Conservation (phyloP, 805 yeast species). For the Suhomyces kilbournensis region DNA sequence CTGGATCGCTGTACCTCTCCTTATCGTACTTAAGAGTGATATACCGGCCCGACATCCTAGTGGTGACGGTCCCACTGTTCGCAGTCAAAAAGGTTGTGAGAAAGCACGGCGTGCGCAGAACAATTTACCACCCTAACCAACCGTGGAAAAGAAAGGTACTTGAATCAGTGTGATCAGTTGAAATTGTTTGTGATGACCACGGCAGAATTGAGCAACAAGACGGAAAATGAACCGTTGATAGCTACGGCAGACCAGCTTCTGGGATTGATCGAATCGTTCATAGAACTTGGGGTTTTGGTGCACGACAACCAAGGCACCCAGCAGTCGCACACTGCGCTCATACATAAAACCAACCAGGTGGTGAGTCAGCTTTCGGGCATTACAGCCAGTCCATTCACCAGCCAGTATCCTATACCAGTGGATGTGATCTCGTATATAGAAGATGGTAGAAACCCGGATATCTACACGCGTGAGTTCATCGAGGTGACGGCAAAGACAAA, state of each 20-base stretch:
- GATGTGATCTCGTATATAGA: slow-evolving; percentile 92
- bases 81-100: neutral
- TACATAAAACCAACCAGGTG: slow-evolving; percentile 42
- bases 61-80: neutral
- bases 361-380: slow-evolving; percentile 35
- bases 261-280: slow-evolving; percentile 60
- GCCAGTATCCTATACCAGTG: slow-evolving; percentile 57
- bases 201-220: slow-evolving; percentile 14
- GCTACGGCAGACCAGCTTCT: slow-evolving; percentile 24
- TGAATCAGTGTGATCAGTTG: neutral
- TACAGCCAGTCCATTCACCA: slow-evolving; percentile 29
- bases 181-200: slow-evolving; percentile 20
- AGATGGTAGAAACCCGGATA: slow-evolving; percentile 95
- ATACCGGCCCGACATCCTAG: neutral
- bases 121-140: neutral
- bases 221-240: slow-evolving; percentile 22
- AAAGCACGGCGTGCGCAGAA: neutral
- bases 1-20: neutral
- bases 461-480: slow-evolving; percentile 93
- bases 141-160: neutral
- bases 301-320: slow-evolving; percentile 92
- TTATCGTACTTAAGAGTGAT: neutral
- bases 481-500: slow-evolving; percentile 90
- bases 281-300: slow-evolving; percentile 86
- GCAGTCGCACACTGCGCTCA: slow-evolving; percentile 58